phyloP scores from a whole-genome alignment of 164 flowering plant species.

The Aristolochia californica region DNA sequence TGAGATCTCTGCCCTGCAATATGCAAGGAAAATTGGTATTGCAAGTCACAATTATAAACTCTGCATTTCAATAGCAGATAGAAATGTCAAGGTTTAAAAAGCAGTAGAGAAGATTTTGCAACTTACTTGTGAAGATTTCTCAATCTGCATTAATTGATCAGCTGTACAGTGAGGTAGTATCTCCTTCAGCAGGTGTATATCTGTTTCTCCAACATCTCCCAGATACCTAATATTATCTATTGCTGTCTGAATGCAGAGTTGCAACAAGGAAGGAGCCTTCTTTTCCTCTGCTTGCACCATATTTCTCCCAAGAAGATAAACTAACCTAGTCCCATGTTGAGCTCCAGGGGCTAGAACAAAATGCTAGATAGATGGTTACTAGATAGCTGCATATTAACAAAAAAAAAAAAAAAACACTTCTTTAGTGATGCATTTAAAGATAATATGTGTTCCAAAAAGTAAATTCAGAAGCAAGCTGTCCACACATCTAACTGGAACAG shows the following conservation, averaged over 20 bases:
- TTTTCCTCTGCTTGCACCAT: not conserved
- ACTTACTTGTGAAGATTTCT: slow-evolving; percentile 56
- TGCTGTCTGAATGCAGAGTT: slow-evolving; percentile 53
- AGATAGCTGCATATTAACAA: no score
- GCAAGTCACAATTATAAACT: slow-evolving; percentile 13
- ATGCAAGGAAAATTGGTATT: slow-evolving; percentile 28
- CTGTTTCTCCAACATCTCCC: slow-evolving; percentile 87
- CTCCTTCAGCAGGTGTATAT: slow-evolving; percentile 48
- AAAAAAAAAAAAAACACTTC: no score
- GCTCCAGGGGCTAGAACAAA: not conserved
- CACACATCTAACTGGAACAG: no score
- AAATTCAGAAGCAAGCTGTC: no score
- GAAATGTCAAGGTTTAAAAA: not conserved
- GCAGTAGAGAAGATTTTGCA: not conserved
- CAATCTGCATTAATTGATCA: slow-evolving; percentile 78
- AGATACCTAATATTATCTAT: slow-evolving; percentile 69
- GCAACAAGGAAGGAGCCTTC: slow-evolving; percentile 53
- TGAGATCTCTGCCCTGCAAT: slow-evolving; percentile 68
- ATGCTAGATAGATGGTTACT: no score
- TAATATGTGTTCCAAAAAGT: no score
- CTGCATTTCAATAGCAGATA: slow-evolving; percentile 35
- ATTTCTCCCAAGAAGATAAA: not conserved
- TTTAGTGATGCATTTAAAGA: no score
- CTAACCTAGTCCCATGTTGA: not conserved
- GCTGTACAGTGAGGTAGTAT: slow-evolving; percentile 74